Evolutionary conservation across 1,284 basidiomycete genomes (phyloP).

Genomic region (Trichosporon faecale): DNA sequence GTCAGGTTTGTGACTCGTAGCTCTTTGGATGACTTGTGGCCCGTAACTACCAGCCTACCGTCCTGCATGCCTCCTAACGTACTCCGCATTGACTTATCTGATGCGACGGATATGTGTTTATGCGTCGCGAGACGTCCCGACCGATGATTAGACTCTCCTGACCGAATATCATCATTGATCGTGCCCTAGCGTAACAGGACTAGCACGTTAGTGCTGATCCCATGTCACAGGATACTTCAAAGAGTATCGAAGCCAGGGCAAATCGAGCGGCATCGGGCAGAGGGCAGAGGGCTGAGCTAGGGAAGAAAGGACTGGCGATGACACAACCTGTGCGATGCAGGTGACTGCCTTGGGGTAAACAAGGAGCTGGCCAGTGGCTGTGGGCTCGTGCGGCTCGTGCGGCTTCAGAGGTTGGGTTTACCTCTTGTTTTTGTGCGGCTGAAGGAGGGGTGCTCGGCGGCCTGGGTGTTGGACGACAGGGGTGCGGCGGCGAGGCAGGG

Average conservation of each 20-base stretch:
- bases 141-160: background rate
- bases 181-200: background rate
- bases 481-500: background rate
- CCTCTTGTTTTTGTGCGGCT: background rate
- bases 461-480: background rate
- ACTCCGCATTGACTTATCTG: background rate
- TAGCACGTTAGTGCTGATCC: background rate
- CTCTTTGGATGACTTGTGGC: background rate
- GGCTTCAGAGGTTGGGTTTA: background rate
- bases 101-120: background rate
- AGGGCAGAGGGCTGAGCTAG: no score
- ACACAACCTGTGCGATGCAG: background rate
- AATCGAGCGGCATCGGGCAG: no score
- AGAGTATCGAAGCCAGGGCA: background rate
- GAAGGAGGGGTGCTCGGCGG: background rate
- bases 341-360: background rate
- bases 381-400: background rate
- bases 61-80: background rate
- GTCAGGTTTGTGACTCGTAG: no score
- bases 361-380: background rate
- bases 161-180: background rate
- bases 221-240: background rate
- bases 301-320: background rate
- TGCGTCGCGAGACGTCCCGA: background rate
- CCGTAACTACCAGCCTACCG: background rate